Evolutionary conservation across 192 early-diverging fungal genomes (phyloP), one percentile per base, ranked within the genome.

Genomic region (Geosiphon pyriformis): DNA sequence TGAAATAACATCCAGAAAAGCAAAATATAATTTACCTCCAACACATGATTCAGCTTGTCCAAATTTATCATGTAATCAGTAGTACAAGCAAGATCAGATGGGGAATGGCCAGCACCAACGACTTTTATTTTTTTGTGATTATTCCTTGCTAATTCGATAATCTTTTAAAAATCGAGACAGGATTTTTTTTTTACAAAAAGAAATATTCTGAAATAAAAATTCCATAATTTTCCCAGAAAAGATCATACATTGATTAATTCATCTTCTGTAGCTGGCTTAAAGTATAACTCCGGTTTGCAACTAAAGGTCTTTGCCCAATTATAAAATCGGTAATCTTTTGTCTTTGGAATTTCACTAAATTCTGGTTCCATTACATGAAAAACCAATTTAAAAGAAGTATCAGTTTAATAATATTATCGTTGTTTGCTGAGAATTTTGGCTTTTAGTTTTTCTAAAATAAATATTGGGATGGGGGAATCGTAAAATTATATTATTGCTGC

Each of bases 271-370:
- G 71, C 58, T 2, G 87, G 86, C 46, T 79, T 77, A 61, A 86
- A 79, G 60, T 82, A 86, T 49, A 82, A 76, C 49, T 78, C 74
- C 0, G 86, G 84, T 29, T 46, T 54, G 68, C 84, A 84, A 3
- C 59, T 51, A 56, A 88, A 88, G 0, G 87, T 89, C 25, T 78
- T 70, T 34, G 87, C 80, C 89, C 87, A 91, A 76, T 91, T 91
- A n/a, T 20, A 10, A 42, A 42, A 42, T 15, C 15, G 37, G 37
- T 42, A 42, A 42, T 42, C 15, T 42, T 42, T 42, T 42, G n/a
- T n/a, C n/a, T n/a, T n/a, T n/a, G n/a, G n/a, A n/a, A n/a, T n/a
- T n/a, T n/a, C n/a, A n/a, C n/a, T n/a, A n/a, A n/a, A n/a, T n/a
- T n/a, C n/a, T n/a, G n/a, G n/a, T n/a, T n/a, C n/a, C n/a, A n/a